Base-by-base conservation (phyloP, 805 yeast genomes). In the Saccharomycopsis microspora region DNA sequence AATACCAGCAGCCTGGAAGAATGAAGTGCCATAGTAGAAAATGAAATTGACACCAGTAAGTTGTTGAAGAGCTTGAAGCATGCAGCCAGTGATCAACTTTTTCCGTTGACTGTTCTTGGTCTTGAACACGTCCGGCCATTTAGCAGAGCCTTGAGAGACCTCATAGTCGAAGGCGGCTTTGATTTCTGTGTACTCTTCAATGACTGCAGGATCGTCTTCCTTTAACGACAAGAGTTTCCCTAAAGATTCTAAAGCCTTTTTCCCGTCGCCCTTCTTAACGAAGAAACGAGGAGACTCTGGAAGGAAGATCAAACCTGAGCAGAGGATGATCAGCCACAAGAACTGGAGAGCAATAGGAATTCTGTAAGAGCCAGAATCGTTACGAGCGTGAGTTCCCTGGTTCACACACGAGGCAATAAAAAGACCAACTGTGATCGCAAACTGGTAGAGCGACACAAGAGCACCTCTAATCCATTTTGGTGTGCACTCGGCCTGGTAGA, bases 251-350 rank as follows among this genome's bases (percentile, higher is more conserved):
- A 65, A 75, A 0, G 85, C 79, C 28, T 75, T 74, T 11, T 45
- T 49, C 52, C 72, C 71, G 45, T 73, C 62, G 9, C 66, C 73
- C 56, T 75, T 71, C 49, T 72, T 71, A 67, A 81, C 71, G 47
- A 76, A 70, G 84, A 84, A 80, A 54, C 87, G 68, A 6, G 87
- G 86, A 8, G 83, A 76, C 58, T 80, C 87, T 3, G 86, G 86
- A 5, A 76, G 78, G 48, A 72, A 68, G 32, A 69, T 74, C 5
- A 80, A 74, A 55, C 74, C 76, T 33, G 61, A 44, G 45, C 75
- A 65, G 10, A 78, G 75, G 40, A 78, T 55, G 8, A 78, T 49
- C 0, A 84, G 78, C 0, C 85, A 80, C 36, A 79, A 70, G 53
- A 72, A 62, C 1, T 85, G 80, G 4, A 81, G 72, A 1, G 79